Evolutionary conservation across 441 rosid species (phyloP), one percentile per base, ranked within the genome.

Genomic region (Gossypium schwendimanii): DNA sequence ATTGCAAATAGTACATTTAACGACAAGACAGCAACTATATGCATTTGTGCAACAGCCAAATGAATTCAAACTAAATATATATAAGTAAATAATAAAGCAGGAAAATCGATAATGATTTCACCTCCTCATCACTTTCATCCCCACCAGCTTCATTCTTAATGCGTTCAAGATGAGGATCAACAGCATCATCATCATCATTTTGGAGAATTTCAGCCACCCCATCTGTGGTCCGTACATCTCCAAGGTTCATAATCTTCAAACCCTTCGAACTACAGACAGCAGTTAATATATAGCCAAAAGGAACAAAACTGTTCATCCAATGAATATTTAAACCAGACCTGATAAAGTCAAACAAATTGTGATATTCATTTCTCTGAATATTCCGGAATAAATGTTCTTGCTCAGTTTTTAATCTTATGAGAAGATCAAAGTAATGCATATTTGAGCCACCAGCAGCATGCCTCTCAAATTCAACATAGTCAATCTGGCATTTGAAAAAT

Each of bases 401-500:
- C 77, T 93, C 99, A 17, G 89, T 89, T 83, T 91, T 93, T 45
- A 95, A 85, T 84, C 89, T 91, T 76, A 93, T 86, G 66, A 89
- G 90, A 80, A 95, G 98, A 87, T 95, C 98, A 55, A 95, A 95
- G 86, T 95, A 95, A 80, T 95, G 98, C 99, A 95, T 95, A 78
- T 93, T 95, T 61, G 99, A 91, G 57, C 98, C 97, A 79, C 98
- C 99, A 70, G 98, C 97, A 74, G 92, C 84, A 82, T 95, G 99
- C 83, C 99, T 95, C 89, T 95, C 94, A 83, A 93, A 95, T 81
- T 93, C 99, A 83, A 95, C 95, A 81, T 85, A 90, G 77, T 90
- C 92, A 84, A 95, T 93, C 99, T 95, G 73, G 71, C 45, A 79
- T 45, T 59, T 24, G 41, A 66, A 33, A 15, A 47, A 14, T 47